phyloP scores from a whole-genome alignment of 495 filamentous ascomycete genomes.

The Bombardia bombarda region DNA sequence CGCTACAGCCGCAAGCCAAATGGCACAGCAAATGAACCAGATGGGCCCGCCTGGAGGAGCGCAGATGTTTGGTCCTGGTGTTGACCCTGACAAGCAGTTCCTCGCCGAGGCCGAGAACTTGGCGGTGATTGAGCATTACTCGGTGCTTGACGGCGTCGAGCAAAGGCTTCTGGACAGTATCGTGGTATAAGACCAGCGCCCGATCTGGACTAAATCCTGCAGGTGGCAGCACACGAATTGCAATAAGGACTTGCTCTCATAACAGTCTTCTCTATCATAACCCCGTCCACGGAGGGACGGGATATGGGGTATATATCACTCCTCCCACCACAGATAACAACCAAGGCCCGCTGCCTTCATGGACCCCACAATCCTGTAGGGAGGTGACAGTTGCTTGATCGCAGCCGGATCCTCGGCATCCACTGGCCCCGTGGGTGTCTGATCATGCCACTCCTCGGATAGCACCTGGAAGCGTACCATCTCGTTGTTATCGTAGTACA shows the following conservation, averaged over 20 bases:
- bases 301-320: constrained; percentile 7
- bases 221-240: neutral
- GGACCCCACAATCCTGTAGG: constrained; percentile 61
- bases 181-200: constrained; percentile 27
- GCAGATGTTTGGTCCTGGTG: constrained; percentile 84
- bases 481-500: constrained; percentile 85
- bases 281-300: too few relatives aligned
- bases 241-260: too few relatives aligned
- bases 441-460: constrained; percentile 80
- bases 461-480: constrained; percentile 77
- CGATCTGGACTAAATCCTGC: neutral
- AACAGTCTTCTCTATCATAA: too few relatives aligned
- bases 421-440: constrained; percentile 62
- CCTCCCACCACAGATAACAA: constrained; percentile 48
- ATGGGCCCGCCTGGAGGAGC: constrained; percentile 55
- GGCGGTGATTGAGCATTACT: constrained; percentile 88
- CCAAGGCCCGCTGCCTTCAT: constrained; percentile 47
- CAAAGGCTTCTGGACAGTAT: constrained; percentile 61
- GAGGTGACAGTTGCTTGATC: constrained; percentile 27
- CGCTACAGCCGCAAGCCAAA: constrained; percentile 78
- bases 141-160: constrained; percentile 80
- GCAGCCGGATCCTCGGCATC: constrained; percentile 33
- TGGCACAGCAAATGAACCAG: constrained; percentile 86
- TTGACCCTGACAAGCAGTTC: constrained; percentile 92
- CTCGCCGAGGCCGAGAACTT: constrained; percentile 86